Evolutionary conservation across 2,329 filamentous ascomycete species (phyloP), one percentile per base, ranked within the genome.

Genomic region (Chlorencoelia australis): DNA sequence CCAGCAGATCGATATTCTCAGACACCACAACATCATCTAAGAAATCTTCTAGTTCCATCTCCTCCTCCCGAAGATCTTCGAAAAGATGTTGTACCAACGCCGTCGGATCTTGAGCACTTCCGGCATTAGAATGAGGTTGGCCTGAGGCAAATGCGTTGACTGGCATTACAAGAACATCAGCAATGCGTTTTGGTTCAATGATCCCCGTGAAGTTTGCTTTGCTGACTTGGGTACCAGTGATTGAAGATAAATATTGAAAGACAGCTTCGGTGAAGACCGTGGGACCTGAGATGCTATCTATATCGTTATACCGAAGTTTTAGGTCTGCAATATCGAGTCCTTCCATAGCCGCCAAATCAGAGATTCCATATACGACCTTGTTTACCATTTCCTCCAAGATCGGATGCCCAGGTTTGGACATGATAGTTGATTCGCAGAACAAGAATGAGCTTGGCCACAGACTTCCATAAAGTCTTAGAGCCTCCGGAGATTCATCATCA

Each of bases 381-480:
- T 52, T 43, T 28, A 56, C 41, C 18, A 51, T n/a, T 5, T 11
- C 16, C 44, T 16, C 42, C 38, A 33, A 45, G 19, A 37, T 49
- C 39, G 19, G 51, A 48, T 7, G 47, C 24, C 9, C 38, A 42
- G 5, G 40, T 30, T 7, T 45, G 43, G 26, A 40, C 41, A 1
- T 46, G 41, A 54, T 48, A 4, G 49, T 53, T 49, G 49, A 53
- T 31, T 41, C 47, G 5, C 45, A 40, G 24, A 55, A 33, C 24
- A 25, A 25, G 16, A 39, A 19, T 35, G 24, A 18, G 15, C 18
- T 14, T 13, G 22, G 10, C 22, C 22, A 25, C 2, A n/a, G 13
- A 2, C 16, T 20, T 13, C 29, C 15, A 10, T 11, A 7, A 5
- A 31, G 16, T n/a, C n/a, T n/a, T n/a, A n/a, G n/a, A n/a, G n/a